Percentiles rank a stretch among this genome's conserved stretches.
Evolutionary conservation across 2,329 filamentous ascomycete species (phyloP).

Genomic region (Xylaria sp.): DNA sequence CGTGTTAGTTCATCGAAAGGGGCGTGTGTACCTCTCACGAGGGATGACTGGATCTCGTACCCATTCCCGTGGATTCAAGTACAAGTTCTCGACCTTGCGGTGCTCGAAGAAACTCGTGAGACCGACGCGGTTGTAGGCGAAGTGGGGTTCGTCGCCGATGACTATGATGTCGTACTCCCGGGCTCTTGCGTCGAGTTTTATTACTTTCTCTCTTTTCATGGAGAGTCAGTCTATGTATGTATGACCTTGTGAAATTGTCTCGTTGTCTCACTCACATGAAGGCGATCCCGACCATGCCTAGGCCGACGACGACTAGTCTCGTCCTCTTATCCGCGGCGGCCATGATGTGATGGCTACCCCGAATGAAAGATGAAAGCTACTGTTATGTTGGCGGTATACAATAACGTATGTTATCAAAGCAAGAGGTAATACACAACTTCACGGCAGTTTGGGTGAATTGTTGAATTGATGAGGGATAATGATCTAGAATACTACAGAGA

Average conservation of each 20-base stretch:
- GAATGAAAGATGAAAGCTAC: neutral
- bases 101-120: slow-evolving; percentile 91
- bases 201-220: slow-evolving; percentile 81
- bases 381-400: slow-evolving; percentile 18
- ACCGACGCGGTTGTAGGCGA: slow-evolving; percentile 92
- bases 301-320: slow-evolving; percentile 81
- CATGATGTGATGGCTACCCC: slow-evolving; percentile 54
- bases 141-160: slow-evolving; percentile 86
- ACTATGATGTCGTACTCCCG: slow-evolving; percentile 84
- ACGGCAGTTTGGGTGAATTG: neutral
- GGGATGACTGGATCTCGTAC: slow-evolving; percentile 53
- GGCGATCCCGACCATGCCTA: slow-evolving; percentile 91
- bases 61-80: slow-evolving; percentile 86
- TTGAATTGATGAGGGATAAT: neutral
- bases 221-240: neutral
- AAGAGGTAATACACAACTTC: neutral
- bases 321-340: slow-evolving; percentile 58
- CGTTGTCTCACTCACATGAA: slow-evolving; percentile 79
- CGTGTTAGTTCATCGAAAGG: slow-evolving; percentile 13
- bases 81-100: slow-evolving; percentile 85
- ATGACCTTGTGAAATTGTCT: too few species aligned
- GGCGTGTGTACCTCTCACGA: too few species aligned
- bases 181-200: slow-evolving; percentile 81
- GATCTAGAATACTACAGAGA: slow-evolving; percentile 6
- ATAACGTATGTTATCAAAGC: neutral